phyloP scores from a whole-genome alignment of 2,329 filamentous ascomycete genomes.

The Graphium sp. region DNA sequence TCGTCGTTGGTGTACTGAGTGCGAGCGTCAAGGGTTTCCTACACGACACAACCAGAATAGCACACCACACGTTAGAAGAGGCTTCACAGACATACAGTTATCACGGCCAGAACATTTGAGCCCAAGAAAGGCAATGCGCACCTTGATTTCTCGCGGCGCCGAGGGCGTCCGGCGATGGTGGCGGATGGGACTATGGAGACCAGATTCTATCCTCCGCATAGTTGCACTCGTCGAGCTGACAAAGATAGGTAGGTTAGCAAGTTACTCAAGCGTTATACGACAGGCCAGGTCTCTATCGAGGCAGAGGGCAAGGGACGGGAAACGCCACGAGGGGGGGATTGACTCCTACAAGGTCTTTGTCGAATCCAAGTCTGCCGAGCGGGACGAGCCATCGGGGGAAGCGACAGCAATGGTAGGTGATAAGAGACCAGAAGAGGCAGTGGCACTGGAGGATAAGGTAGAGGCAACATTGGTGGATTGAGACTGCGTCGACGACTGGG shows the following conservation, averaged over 20 bases:
- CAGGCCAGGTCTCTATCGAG: background rate
- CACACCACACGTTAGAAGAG: constrained; percentile 2
- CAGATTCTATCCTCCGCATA: too few species aligned
- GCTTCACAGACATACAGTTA: too few species aligned
- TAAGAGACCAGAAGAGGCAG: constrained; percentile 11
- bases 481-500: too few species aligned
- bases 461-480: too few species aligned
- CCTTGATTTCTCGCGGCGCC: constrained; percentile 40
- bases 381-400: constrained; percentile 5
- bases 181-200: constrained; percentile 28
- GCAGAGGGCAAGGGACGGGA: background rate
- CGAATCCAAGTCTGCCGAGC: too few species aligned
- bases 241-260: too few species aligned
- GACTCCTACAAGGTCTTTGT: too few species aligned
- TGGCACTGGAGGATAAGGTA: too few species aligned
- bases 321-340: too few species aligned
- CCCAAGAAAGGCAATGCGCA: constrained; percentile 11
- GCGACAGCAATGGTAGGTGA: constrained; percentile 21
- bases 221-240: too few species aligned
- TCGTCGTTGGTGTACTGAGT: constrained; percentile 78
- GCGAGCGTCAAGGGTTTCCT: constrained; percentile 85
- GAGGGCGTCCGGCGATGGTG: constrained; percentile 42
- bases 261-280: too few species aligned
- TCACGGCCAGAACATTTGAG: too few species aligned
- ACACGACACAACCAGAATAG: constrained; percentile 5